Base-by-base conservation (phyloP, 1,284 basidiomycete genomes). In the Ustilago crameri region DNA sequence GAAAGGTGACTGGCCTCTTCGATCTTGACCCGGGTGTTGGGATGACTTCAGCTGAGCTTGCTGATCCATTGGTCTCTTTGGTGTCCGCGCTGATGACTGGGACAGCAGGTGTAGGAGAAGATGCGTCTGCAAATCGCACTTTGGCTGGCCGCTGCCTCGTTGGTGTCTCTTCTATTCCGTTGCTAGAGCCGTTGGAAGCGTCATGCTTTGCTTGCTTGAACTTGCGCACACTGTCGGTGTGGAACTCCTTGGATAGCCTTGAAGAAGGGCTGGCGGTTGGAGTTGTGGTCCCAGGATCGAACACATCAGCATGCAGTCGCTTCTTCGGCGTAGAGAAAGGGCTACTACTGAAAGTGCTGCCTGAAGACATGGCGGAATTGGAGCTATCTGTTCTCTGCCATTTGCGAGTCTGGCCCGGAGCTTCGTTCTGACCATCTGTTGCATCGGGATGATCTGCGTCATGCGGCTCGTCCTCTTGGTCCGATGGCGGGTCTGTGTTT, bases 331-430 rank as follows among this genome's bases (percentile, higher is more conserved):
- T 66, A 8, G 63, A 55, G 0, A 51, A 55, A 2, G 69, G 63
- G n/a, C 62, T 66, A n/a, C 48, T 23, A 30, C 51, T 56, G 49
- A 63, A 67, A 2, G 50, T 44, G 40, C 57, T 63, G 17, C 27
- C n/a, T 2, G 51, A 37, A 9, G 68, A 59, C 50, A 56, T 49
- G 40, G 56, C 52, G 0, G 60, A 60, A 14, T 51, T 49, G 27
- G 66, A 43, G 48, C 69, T 72, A n/a, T 66, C 69, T 17, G 55
- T 67, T n/a, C 60, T 27, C 14, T 59, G 60, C 59, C 58, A 66
- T 8, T 35, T 58, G 20, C 58, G 45, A 12, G 37, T 17, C 12
- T 27, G 35, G 3, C 38, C 34, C 14, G 34, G 47, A 1, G 23
- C 59, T 15, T 62, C 55, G 0, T 10, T 20, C 32, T 53, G 41